Conservation (phyloP, 805 yeast genomes). For the Sugiyamaella mastotermitis region DNA sequence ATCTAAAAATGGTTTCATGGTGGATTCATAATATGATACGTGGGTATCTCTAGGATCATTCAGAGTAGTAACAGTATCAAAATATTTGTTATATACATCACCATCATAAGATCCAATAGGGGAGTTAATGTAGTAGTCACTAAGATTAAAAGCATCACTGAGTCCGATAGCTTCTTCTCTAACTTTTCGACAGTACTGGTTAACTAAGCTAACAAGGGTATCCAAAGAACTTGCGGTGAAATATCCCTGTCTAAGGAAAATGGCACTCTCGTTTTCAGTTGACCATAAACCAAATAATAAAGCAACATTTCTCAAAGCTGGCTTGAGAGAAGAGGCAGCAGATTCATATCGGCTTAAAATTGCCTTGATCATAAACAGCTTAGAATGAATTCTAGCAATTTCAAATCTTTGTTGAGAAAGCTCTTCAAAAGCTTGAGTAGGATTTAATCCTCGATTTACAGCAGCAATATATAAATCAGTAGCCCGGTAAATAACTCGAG, state of each 20-base stretch:
- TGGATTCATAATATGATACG: conserved; percentile 50
- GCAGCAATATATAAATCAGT: conserved; percentile 24
- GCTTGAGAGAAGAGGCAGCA: conserved; percentile 38
- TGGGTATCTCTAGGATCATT: conserved; percentile 37
- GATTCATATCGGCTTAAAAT: conserved; percentile 32
- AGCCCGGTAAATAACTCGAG: conserved; percentile 30
- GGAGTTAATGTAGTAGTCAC: conserved; percentile 76
- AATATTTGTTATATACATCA: conserved; percentile 75
- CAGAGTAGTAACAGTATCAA: conserved; percentile 52
- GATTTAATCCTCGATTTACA: conserved; percentile 13
- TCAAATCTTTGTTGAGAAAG: conserved; percentile 36
- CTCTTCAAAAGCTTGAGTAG: conserved; percentile 33
- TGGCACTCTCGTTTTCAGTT: conserved; percentile 65
- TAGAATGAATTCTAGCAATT: conserved; percentile 35
- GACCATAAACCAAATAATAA: conserved; percentile 58
- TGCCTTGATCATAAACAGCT: conserved; percentile 32
- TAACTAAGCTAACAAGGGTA: conserved; percentile 37
- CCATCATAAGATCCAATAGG: conserved; percentile 80
- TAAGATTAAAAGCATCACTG: conserved; percentile 77
- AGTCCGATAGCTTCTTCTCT: conserved; percentile 69
- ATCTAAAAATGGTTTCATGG: conserved; percentile 31
- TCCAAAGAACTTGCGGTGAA: conserved; percentile 45
- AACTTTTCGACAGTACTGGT: conserved; percentile 41
- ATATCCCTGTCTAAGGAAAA: conserved; percentile 60
- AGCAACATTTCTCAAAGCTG: conserved; percentile 49